Evolutionary conservation across 2,329 filamentous ascomycete genomes (phyloP), one percentile per base, ranked within the genome.

Genomic region (Biscogniauxia sp.): DNA sequence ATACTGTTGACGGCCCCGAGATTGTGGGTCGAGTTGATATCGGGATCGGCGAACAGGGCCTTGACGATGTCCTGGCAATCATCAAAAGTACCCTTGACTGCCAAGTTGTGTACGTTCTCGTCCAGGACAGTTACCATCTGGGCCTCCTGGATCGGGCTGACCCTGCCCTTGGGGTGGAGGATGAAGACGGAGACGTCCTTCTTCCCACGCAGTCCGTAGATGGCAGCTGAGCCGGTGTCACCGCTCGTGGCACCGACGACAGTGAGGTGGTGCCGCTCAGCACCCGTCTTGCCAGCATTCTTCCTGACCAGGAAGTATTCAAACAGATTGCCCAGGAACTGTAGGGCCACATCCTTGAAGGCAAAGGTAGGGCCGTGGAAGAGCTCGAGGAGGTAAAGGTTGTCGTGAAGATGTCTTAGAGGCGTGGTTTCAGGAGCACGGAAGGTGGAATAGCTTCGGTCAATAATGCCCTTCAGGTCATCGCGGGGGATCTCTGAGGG

Each of bases 31-130:
- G 84, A 80, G 81, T 98, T 98, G 74, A 91, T 90, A 58, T 93
- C 88, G 2, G 89, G 82, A 70, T 99, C 94, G 64, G 87, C 88
- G 73, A 98, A 97, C 55, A 99, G 84, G 1, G 91, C 88, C 79
- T 99, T 98, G 74, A 99, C 90, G 60, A 95, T 96, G 76, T 97
- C 93, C 85, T 97, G 94, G 78, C 95, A 98, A 74, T 98, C 93
- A 72, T 98, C 94, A 74, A 98, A 98, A 0, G 92, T 96, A 60
- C 94, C 95, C 55, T 90, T 87, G 13, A 98, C 90, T 57, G 91
- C 88, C 53, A 98, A 80, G 76, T 96, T 97, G 82, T 97, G 92
- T 37, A 98, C 93, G 73, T 98, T 98, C 61, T 84, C 79, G 74
- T 98, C 95, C 50, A 92, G 80, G 26, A 95, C 91, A 0, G 94